These are phyloP conservation scores for Vigna trinervia DNA, from an alignment of 306 rosid species.

Conservation along the genomic window DNA sequence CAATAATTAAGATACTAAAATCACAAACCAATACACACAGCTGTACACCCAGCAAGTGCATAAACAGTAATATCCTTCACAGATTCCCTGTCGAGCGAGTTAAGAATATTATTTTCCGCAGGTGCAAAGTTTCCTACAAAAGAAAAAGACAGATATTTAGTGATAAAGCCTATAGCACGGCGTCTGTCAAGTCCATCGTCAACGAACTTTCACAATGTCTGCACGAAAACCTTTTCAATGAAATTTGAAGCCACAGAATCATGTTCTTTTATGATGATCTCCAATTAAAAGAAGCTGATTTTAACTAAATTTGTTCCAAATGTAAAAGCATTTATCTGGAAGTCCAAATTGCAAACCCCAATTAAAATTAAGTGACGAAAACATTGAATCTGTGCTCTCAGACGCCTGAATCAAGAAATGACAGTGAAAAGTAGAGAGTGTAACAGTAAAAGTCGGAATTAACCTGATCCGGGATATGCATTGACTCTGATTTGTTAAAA, in stretches of 20 bases:
- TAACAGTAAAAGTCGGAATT: neutral
- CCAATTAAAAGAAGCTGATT: neutral
- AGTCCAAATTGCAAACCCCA: neutral
- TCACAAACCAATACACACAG: constrained; percentile 62
- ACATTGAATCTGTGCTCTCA: neutral
- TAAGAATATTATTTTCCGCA: too few relatives aligned
- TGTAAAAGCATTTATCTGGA: neutral
- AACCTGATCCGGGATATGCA: neutral
- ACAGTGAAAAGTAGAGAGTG: too few relatives aligned
- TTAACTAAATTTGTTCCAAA: too few relatives aligned
- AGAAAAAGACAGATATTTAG: neutral
- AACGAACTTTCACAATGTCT: constrained; percentile 10
- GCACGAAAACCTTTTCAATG: neutral
- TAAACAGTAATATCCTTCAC: constrained; percentile 36
- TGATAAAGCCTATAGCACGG: constrained; percentile 31
- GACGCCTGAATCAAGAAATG: constrained; percentile 4
- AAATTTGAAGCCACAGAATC: neutral
- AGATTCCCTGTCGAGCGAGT: too few relatives aligned
- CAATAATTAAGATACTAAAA: neutral
- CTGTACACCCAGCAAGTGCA: constrained; percentile 51
- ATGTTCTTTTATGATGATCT: neutral
- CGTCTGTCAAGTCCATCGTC: constrained; percentile 13
- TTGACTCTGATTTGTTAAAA: neutral
- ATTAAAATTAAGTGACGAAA: constrained; percentile 5
- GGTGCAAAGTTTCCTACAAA: constrained; percentile 30